Base-by-base conservation (phyloP, 306 rosid species). In the Quercus alba region DNA sequence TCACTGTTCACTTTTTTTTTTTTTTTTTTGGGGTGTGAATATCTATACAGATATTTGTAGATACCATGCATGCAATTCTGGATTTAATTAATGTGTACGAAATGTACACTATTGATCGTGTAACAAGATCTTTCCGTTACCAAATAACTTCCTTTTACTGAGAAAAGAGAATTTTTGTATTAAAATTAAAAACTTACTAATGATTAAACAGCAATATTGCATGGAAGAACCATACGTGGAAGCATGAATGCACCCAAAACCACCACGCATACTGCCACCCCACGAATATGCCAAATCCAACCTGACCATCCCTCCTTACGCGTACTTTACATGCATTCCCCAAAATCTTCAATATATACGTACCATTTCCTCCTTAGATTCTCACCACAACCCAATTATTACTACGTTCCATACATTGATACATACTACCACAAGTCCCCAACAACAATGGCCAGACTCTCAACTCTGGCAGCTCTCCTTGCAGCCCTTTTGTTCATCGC, bases 301-400 rank as follows among this genome's bases (percentile, higher is more conserved):
- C 70, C 17, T 52, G 8, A 67, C 51, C 26, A 67, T n/a, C 26
- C 1, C 23, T 67, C 15, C 11, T 28, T 79, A 71, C 78, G 52
- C 78, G 67, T 80, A 49, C 74, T 49, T 15, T 17, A 30, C 83
- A 63, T 80, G 78, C 83, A 79, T 14, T 66, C 52, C 64, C 18
- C 17, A 52, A 51, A 18, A 18, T 0, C 61, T 62, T n/a, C 72
- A 33, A 35, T 19, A 67, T 35, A 19, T 67, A 33, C 52, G 51
- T 21, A 19, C 23, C 72, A 64, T 44, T n/a, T 10, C 23, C 26
- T 13, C 64, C 38, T 14, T 1, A 2, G 13, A 31, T 6, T 56
- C n/a, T 31, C 26, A 19, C 38, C 52, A 11, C 35, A 33, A 7
- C 51, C 3, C 52, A 67, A 5, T 3, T 12, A 1, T 15, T 15